phyloP scores from a whole-genome alignment of 2,329 filamentous ascomycete genomes.

The Diaporthe ampelina region DNA sequence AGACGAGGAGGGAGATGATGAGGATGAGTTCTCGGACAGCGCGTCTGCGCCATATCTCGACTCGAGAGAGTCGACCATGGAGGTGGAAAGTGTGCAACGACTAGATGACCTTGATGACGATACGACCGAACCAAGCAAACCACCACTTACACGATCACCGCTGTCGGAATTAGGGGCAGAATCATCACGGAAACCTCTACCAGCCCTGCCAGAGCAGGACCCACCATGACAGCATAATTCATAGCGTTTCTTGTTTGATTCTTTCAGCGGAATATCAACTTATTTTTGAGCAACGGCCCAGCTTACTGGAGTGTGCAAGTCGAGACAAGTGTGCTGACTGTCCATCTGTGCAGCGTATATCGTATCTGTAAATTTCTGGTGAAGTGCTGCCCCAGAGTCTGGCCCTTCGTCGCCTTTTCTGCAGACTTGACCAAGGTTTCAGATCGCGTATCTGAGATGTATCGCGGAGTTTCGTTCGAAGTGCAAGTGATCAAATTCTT shows the following conservation, averaged over 20 bases:
- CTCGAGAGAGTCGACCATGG: constrained; percentile 13
- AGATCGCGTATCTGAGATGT: not conserved
- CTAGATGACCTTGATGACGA: constrained; percentile 16
- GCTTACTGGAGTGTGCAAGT: not conserved
- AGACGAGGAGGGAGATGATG: not conserved
- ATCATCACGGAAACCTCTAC: constrained; percentile 49
- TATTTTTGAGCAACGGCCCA: not conserved
- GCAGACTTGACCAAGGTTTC: constrained; percentile 21
- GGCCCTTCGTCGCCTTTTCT: not conserved
- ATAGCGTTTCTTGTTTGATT: constrained; percentile 23
- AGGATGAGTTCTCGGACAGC: constrained; percentile 30
- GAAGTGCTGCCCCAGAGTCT: not conserved
- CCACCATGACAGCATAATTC: constrained; percentile 44
- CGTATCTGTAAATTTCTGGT: not conserved
- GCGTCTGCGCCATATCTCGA: constrained; percentile 12
- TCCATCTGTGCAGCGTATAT: too few relatives aligned
- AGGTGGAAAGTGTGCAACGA: constrained; percentile 4
- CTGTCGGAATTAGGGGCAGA: constrained; percentile 41
- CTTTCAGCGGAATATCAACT: constrained; percentile 4
- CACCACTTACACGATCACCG: constrained; percentile 41
- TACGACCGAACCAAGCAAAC: constrained; percentile 25
- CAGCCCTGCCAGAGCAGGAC: constrained; percentile 52
- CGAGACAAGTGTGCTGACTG: not conserved
- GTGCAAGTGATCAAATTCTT: not conserved
- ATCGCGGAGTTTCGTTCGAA: not conserved